Base-by-base conservation (phyloP, 768 basidiomycete genomes). In the Ephemerocybe angulata region DNA sequence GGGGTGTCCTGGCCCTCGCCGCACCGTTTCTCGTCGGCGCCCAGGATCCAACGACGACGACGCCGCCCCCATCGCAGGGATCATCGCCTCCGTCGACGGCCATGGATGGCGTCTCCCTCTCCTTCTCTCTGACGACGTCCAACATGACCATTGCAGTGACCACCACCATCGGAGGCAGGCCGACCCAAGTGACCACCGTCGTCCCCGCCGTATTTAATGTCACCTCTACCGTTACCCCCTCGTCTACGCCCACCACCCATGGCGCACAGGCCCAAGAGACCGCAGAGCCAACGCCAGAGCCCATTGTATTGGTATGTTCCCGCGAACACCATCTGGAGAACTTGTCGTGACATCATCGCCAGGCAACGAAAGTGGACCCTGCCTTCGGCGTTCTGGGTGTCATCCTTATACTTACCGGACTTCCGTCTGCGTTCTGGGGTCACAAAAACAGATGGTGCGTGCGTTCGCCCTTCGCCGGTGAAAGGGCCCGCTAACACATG, bases 401-500 rank as follows among this genome's bases (percentile, higher is more conserved):
- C 4, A 70, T 97, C 57, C 84, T 98, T 66, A 93, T 97, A 60
- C 64, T 97, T 47, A 93, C 90, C 8, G 95, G 95, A 44, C 75
- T 95, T 5, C 92, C 93, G 8, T 89, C 90, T 50, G 89, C 90
- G 3, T 92, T 93, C 61, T 86, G 90, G 73, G 95, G 95, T 21
- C 93, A 94, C 74, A 96, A 96, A 79, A 95, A 97, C 69, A 76
- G 93, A 79, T 96, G 95, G 93, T 89, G 64, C 38, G 80, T 74
- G 38, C 47, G 41, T 40, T 59, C 54, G 59, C 55, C 54, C 38
- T 57, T 19, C 53, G n/a, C n/a, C n/a, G n/a, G 11, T 50, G 28
- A 24, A 24, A n/a, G 2, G 4, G 21, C 25, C 13, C 53, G 21
- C 53, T 51, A 58, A 59, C 46, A n/a, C 56, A 44, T 43, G 43